Base-by-base conservation (phyloP, 2,329 filamentous ascomycete genomes). In the Phialocephala subalpina region DNA sequence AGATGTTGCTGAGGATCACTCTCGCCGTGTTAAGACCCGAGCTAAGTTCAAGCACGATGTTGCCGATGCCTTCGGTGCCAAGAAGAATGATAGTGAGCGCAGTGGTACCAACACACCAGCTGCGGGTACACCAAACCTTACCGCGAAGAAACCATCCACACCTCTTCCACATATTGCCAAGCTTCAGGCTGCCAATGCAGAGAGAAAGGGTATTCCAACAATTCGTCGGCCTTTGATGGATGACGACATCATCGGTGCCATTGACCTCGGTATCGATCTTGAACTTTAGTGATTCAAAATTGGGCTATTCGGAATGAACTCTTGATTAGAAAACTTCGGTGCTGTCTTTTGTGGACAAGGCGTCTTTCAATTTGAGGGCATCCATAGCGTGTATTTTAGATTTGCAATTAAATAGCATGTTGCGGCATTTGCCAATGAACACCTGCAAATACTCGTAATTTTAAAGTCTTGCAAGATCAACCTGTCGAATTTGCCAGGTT, bases 241-340 rank as follows among this genome's bases (percentile, higher is more conserved):
- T 68, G 96, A 98, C 76, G 96, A 98, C 75, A 91, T 97, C 63
- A 95, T 98, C 78, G 94, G 91, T 1, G 86, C 89, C 29, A 82
- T 98, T 82, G 96, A 98, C 77, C 81, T 98, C 73, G 95, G 93
- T 33, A 93, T 98, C 77, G 95, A 98, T 73, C 90, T 97, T 73
- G 94, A 97, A 72, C 60, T 77, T 20, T 62, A 67, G 52, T 56
- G 52, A 25, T 53, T 53, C 12, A 56, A 16, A 56, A 9, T 6
- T 25, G 45, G 14, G 14, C 40, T 25, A 18, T 9, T 33, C 11
- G 22, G 7, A 11, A 49, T 22, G 11, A n/a, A 49, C n/a, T 49
- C 45, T 49, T 33, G n/a, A 22, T 25, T 33, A 29, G 22, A 29
- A 53, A 3, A 2, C 49, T 33, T 53, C 7, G 49, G 49, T 7